Evolutionary conservation across 345 rosid genomes (phyloP), one percentile per base, ranked within the genome.

Genomic region (Aurinia saxatilis): DNA sequence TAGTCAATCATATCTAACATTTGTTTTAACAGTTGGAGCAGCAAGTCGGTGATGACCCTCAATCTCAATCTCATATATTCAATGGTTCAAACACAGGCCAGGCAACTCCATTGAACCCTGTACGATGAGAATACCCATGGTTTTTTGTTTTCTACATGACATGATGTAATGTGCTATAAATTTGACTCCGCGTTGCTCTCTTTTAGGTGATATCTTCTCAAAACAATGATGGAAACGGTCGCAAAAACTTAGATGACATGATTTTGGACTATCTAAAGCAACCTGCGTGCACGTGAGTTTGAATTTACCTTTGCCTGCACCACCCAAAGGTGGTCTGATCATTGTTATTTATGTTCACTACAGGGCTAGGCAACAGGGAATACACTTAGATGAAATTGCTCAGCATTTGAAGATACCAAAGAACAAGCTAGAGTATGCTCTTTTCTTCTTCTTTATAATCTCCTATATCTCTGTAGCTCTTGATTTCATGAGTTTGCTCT

Each of bases 191-290:
- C 12, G 9, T 41, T 63, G 5, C 33, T 39, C 33, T 56, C 19
- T 16, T 33, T 7, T 72, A 92, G 91, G 65, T 80, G 87, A 45
- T 77, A 0, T 52, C 89, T 7, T 62, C 75, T 23, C 89, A 87
- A 50, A 66, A 61, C 68, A 51, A 37, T 23, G 68, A 73, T 29
- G 58, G 75, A 29, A 85, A 78, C 65, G 95, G 88, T 7, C 80
- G 83, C 50, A 86, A 80, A 79, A 75, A 81, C 75, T 69, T 75
- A 35, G 98, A 89, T 76, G 90, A 87, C 52, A 63, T 81, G 82
- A 83, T 91, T 70, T 73, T 89, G 38, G 88, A 85, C 65, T 84
- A 73, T 73, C 85, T 89, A 55, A 90, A 78, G 78, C 91, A 84
- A 57, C 83, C 84, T 34, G 65, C 86, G 52, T 77, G 76, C 85